Evolutionary conservation across 2,329 filamentous ascomycete genomes (phyloP).

Genomic region (Trichophyton equinum): DNA sequence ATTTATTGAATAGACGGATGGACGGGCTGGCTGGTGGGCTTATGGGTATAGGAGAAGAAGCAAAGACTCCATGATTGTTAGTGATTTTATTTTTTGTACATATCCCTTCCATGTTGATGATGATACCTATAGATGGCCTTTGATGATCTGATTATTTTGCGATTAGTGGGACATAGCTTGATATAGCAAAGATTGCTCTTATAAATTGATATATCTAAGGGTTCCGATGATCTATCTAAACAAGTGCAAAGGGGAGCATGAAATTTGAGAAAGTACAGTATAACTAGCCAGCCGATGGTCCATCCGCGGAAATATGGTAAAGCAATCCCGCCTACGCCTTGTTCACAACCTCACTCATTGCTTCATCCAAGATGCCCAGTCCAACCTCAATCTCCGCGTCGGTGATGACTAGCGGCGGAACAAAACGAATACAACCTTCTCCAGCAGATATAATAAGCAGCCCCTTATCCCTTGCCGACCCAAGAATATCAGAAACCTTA

Average conservation of each 20-base stretch:
- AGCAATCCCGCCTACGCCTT: not conserved
- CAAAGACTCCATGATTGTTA: conserved; percentile 21
- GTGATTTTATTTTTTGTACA: not conserved
- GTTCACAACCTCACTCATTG: conserved; percentile 32
- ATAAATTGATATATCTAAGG: not conserved
- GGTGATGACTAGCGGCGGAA: conserved; percentile 71
- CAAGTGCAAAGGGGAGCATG: not conserved
- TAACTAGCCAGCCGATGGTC: not conserved
- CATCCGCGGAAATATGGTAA: not conserved
- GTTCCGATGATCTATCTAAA: not conserved
- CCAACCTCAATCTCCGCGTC: conserved; percentile 70
- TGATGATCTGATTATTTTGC: not conserved
- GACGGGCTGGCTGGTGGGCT: conserved; percentile 41
- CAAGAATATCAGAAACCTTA: conserved; percentile 50
- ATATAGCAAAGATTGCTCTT: not conserved
- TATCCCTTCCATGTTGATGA: not conserved
- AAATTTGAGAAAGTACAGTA: not conserved
- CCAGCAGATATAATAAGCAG: conserved; percentile 85
- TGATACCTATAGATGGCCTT: not conserved
- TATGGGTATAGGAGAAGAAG: conserved; percentile 34
- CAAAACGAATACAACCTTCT: conserved; percentile 81
- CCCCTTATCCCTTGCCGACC: conserved; percentile 74
- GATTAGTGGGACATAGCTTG: not conserved
- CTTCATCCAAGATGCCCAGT: conserved; percentile 60
- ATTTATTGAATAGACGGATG: conserved; percentile 45